These are phyloP conservation scores for Calonectria pseudoturangicola DNA, from an alignment of 2,329 filamentous ascomycete genomes.

Conservation along the genomic window DNA sequence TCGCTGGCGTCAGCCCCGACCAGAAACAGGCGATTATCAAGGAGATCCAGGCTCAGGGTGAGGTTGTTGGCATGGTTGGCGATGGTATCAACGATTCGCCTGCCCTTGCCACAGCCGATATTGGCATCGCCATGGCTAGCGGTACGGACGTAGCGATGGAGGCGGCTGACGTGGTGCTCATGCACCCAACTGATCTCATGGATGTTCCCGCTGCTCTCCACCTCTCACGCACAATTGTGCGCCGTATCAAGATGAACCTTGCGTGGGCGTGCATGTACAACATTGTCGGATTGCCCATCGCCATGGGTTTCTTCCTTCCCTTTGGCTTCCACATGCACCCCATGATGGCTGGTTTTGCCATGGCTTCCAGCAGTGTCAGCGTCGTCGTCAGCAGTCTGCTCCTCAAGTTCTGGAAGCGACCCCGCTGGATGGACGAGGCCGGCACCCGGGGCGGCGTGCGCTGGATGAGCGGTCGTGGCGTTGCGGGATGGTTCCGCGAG, in stretches of 20 bases:
- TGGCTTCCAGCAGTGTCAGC: conserved; percentile 92
- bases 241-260: conserved; percentile 94
- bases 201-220: conserved; percentile 92
- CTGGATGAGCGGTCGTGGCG: conserved; percentile 65
- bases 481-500: conserved; percentile 66
- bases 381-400: conserved; percentile 90
- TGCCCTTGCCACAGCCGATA: conserved; percentile 91
- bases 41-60: conserved; percentile 82
- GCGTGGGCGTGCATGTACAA: conserved; percentile 97
- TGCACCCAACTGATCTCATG: conserved; percentile 93
- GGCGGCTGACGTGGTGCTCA: conserved; percentile 95
- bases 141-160: conserved; percentile 99
- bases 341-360: conserved; percentile 95
- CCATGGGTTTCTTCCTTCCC: conserved; percentile 96
- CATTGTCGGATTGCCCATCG: conserved; percentile 91
- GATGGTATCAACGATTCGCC: conserved; percentile 99
- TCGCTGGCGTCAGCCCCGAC: conserved; percentile 90
- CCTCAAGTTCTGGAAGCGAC: conserved; percentile 90
- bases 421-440: conserved; percentile 88
- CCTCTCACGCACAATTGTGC: conserved; percentile 90
- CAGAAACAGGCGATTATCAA: conserved; percentile 93
- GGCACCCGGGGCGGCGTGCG: conserved; percentile 69
- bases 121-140: conserved; percentile 93
- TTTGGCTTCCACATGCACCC: conserved; percentile 92
- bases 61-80: conserved; percentile 95